Evolutionary conservation across 192 early-diverging fungal genomes (phyloP).

Genomic region (Kickxella alabastrina): DNA sequence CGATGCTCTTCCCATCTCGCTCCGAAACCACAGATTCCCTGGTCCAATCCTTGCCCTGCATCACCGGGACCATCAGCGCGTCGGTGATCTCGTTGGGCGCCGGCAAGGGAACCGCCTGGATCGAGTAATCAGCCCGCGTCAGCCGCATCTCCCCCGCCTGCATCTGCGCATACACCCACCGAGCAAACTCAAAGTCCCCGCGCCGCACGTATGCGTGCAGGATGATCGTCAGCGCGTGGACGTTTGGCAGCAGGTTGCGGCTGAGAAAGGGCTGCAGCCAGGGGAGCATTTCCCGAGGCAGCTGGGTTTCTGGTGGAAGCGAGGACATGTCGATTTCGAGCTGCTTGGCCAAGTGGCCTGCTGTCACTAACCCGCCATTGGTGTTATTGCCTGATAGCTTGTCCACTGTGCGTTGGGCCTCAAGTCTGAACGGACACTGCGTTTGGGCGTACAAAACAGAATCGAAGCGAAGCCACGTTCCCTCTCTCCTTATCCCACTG

Average conservation of each 20-base stretch:
- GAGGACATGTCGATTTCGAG: constrained; percentile 18
- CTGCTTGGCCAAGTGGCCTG: constrained; percentile 15
- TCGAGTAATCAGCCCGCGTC: not conserved
- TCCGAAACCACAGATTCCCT: too few relatives aligned
- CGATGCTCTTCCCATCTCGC: too few relatives aligned
- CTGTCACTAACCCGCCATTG: constrained; percentile 3
- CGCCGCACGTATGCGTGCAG: constrained; percentile 13
- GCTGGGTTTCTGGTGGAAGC: not conserved
- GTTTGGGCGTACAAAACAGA: too few relatives aligned
- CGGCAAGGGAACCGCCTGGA: constrained; percentile 1
- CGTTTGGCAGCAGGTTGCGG: constrained; percentile 6
- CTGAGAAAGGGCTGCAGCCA: constrained; percentile 11
- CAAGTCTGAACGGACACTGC: not conserved
- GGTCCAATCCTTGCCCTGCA: not conserved
- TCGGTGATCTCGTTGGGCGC: constrained; percentile 17
- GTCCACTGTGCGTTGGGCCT: too few relatives aligned
- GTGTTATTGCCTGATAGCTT: too few relatives aligned
- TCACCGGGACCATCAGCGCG: not conserved
- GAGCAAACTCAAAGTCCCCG: constrained; percentile 10
- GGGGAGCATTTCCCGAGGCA: constrained; percentile 14
- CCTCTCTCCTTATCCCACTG: too few relatives aligned
- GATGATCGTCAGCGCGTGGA: constrained; percentile 14
- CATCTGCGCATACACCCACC: constrained; percentile 16
- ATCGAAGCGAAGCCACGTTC: too few relatives aligned
- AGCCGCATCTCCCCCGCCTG: not conserved